A percentile compares a stretch with the other conserved stretches of the same genome.
Conservation (phyloP, 148 eudicot genomes). For the Rhododendron vialii region DNA sequence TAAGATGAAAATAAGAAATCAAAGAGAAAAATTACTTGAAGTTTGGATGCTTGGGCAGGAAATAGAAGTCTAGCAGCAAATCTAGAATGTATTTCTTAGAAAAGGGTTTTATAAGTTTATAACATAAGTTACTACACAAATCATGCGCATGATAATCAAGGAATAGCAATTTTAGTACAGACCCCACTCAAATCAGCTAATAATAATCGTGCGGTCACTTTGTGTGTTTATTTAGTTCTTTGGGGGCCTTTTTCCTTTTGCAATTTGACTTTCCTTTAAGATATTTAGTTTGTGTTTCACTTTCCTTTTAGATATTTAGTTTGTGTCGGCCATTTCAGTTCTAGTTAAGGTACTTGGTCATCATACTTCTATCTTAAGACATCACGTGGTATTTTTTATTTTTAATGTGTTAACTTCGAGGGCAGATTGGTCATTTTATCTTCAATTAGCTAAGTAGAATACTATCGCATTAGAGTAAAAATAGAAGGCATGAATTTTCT, state of each 20-base stretch:
- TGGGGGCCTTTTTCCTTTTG: background rate
- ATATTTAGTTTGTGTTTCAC: background rate
- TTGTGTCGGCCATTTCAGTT: background rate
- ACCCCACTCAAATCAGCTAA: background rate
- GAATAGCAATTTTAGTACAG: background rate
- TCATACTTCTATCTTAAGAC: background rate
- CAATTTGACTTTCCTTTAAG: background rate
- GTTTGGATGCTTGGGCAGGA: background rate
- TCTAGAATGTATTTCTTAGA: background rate
- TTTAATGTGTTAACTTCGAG: background rate
- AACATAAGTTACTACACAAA: background rate
- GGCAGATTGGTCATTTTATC: background rate
- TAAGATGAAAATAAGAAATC: background rate
- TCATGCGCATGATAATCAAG: background rate
- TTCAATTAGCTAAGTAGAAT: background rate
- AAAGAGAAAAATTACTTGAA: background rate
- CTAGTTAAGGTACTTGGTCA: background rate
- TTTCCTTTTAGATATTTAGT: background rate
- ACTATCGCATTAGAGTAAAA: background rate
- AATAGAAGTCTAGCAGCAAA: background rate
- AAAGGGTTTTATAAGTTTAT: background rate
- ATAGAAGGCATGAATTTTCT: background rate
- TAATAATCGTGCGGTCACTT: background rate
- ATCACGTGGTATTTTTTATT: background rate
- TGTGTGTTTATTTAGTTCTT: background rate